Percentiles rank a stretch among this genome's conserved stretches.
Evolutionary conservation across 2,329 filamentous ascomycete genomes (phyloP).

Genomic region (Fusarium sp.): DNA sequence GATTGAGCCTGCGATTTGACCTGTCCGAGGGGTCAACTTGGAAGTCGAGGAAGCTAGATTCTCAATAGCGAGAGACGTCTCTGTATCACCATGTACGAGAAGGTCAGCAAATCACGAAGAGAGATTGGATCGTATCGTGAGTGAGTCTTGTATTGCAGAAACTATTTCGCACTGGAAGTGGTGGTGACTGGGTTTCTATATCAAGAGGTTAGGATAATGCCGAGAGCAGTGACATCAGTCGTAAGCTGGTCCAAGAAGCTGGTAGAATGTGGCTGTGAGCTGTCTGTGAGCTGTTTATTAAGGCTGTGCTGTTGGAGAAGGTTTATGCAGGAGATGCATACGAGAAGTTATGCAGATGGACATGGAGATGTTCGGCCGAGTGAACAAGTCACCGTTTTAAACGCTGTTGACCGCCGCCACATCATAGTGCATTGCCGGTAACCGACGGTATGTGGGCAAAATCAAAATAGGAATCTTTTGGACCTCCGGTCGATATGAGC

Average conservation of each 20-base stretch:
- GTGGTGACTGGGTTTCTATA: conserved; percentile 9
- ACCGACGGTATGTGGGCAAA: conserved; percentile 3
- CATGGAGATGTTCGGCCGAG: neutral
- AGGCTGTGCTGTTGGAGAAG: conserved; percentile 3
- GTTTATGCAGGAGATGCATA: neutral
- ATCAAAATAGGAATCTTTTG: neutral
- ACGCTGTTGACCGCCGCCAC: neutral
- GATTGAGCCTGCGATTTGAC: too few relatives aligned
- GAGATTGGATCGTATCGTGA: neutral
- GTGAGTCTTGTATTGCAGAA: neutral
- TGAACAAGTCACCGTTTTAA: neutral
- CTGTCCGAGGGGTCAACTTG: too few relatives aligned
- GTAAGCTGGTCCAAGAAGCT: neutral
- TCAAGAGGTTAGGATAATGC: conserved; percentile 9
- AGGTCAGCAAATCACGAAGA: neutral
- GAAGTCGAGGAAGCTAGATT: too few relatives aligned
- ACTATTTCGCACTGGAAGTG: neutral
- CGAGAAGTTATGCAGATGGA: neutral
- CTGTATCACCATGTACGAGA: neutral
- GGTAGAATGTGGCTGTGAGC: conserved; percentile 23
- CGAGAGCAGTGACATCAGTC: conserved; percentile 16
- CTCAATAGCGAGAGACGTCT: neutral
- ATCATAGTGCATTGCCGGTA: neutral
- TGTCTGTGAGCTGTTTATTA: neutral
- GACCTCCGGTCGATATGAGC: neutral